Evolutionary conservation across 2,329 filamentous ascomycete genomes (phyloP).

Genomic region (Fusarium sp.): DNA sequence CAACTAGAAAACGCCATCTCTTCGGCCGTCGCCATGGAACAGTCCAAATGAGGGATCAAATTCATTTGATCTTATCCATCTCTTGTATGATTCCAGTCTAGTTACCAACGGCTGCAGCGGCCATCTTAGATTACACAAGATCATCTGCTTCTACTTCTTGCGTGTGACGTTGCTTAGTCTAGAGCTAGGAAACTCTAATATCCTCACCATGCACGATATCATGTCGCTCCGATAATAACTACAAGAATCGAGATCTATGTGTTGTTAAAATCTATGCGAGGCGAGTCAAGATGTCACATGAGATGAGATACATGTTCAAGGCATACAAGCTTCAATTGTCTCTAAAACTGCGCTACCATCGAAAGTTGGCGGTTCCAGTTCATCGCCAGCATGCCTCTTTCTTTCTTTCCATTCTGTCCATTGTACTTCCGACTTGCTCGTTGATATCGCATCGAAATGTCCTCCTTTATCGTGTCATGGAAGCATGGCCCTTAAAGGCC

Average conservation of each 20-base stretch:
- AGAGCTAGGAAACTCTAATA: slow-evolving; percentile 15
- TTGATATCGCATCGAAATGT: background rate
- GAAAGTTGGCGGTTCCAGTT: slow-evolving; percentile 33
- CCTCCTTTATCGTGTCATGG: slow-evolving; percentile 13
- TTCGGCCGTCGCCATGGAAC: background rate
- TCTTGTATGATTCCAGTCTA: background rate
- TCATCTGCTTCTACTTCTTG: background rate
- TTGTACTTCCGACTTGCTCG: slow-evolving; percentile 19
- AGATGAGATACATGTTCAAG: slow-evolving; percentile 18
- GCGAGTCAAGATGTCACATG: background rate
- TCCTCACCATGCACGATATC: background rate
- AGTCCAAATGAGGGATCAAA: background rate
- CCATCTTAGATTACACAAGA: background rate
- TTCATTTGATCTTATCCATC: background rate
- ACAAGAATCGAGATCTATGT: background rate
- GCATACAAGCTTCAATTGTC: slow-evolving; percentile 40
- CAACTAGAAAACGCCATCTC: background rate
- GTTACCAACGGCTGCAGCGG: background rate
- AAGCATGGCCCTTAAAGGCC: slow-evolving; percentile 22
- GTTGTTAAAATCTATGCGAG: background rate
- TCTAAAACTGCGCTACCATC: slow-evolving; percentile 37
- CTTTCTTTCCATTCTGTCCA: slow-evolving; percentile 16
- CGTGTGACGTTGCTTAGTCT: background rate
- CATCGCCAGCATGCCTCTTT: slow-evolving; percentile 38
- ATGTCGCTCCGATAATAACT: background rate